Base-by-base conservation (phyloP, 192 early-diverging fungal species). In the Podochytrium sp. region DNA sequence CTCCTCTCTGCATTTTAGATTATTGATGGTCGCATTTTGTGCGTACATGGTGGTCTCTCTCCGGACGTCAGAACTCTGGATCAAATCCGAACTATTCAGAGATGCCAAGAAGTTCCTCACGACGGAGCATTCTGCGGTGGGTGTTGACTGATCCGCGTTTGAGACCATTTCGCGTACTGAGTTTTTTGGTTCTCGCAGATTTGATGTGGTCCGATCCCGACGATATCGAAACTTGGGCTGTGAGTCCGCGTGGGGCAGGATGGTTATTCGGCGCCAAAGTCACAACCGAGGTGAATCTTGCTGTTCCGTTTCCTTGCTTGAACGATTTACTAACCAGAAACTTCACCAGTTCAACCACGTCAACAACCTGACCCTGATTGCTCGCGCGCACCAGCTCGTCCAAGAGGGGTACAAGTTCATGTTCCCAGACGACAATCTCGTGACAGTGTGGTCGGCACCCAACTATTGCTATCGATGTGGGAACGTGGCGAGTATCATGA, bases 351-450 rank as follows among this genome's bases (percentile, higher is more conserved):
- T 99, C 78, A 91, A 95, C 73, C 92, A 96, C 59, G 90, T 96
- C 74, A 99, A 99, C 78, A 89, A 86, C 32, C 82, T 99, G 50
- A 89, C 88, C 27, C 83, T 97, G 20, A 93, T 99, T 71, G 93
- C 96, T 23, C 86, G 97, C 27, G 97, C 97, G 2, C 97, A 99
- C 84, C 97, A 99, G 76, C 86, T 99, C 55, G 95, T 97, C 25
- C 95, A 97, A 83, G 97, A 99, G 78, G 96, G 98, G 16, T 99
- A 93, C 85, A 96, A 96, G 74, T 95, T 92, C 82, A 95, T 93
- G 91, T 95, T 95, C 78, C 65, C 80, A 16, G 94, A 99, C 69
- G 92, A 97, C 65, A 93, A 95, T 66, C 84, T 99, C 62, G 96
- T 97, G 5, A 99, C 98, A 6, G 87, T 90, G 25, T 98, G 97